Conservation (phyloP, 2,329 filamentous ascomycete genomes). For the Botrytis elliptica region DNA sequence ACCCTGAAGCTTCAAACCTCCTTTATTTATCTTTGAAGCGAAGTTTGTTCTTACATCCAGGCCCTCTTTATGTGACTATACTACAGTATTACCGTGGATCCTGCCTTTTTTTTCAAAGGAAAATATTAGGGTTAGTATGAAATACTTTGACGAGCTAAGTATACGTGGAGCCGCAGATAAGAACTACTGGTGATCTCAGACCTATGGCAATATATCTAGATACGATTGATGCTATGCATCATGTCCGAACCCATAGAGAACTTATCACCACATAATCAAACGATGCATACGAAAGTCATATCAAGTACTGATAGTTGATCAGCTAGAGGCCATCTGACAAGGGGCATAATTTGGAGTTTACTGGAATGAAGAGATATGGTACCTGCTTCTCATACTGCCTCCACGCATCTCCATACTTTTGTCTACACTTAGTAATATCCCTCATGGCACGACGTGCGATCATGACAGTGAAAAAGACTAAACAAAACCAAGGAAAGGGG, state of each 20-base stretch:
- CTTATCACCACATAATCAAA: not conserved
- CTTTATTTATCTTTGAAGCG: not conserved
- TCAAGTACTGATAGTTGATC: not conserved
- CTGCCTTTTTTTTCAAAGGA: not conserved
- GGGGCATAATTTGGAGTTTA: slow-evolving; percentile 36
- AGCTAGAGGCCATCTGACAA: not conserved
- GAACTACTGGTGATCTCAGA: not conserved
- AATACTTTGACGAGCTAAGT: not conserved
- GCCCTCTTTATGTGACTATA: not conserved
- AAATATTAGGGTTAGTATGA: not conserved
- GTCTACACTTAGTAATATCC: slow-evolving; percentile 72
- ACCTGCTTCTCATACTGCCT: slow-evolving; percentile 75
- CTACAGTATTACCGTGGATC: not conserved
- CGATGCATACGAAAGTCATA: not conserved
- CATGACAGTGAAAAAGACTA: slow-evolving; percentile 78
- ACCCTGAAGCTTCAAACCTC: not conserved
- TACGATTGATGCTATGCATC: not conserved
- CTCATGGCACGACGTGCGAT: slow-evolving; percentile 74
- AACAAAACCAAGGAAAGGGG: slow-evolving; percentile 88
- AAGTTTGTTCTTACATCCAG: not conserved
- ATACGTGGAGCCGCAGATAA: not conserved
- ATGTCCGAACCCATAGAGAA: rapidly evolving
- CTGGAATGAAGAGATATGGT: slow-evolving; percentile 81
- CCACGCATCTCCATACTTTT: slow-evolving; percentile 82
- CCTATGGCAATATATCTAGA: not conserved